A percentile compares a stretch with the other conserved stretches of the same genome.
Evolutionary conservation across 2,329 filamentous ascomycete genomes (phyloP).

Genomic region (Ceratocystis cubensis): DNA sequence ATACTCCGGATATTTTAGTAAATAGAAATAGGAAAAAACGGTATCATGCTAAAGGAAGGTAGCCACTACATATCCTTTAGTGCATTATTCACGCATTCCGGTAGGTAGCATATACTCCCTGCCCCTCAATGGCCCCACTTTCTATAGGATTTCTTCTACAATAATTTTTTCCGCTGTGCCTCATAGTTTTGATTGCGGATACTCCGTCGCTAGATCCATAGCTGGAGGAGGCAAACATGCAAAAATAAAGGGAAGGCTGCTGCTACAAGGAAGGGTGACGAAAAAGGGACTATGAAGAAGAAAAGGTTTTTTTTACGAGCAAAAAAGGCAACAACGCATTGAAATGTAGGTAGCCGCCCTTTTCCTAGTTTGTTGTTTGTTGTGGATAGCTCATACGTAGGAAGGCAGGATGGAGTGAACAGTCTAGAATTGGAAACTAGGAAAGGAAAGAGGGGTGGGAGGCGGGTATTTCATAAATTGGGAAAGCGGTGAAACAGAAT

Average conservation of each 20-base stretch:
- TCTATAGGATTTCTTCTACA: neutral
- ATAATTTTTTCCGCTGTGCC: neutral
- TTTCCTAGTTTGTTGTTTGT: slow-evolving; percentile 7
- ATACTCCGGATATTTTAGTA: neutral
- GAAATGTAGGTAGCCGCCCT: slow-evolving; percentile 8
- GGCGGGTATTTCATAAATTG: slow-evolving; percentile 3
- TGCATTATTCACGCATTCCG: neutral
- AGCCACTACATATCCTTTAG: neutral
- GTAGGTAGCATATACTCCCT: neutral
- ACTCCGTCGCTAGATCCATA: slow-evolving; percentile 13
- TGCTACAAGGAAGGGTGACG: neutral
- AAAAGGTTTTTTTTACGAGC: neutral
- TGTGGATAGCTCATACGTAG: neutral
- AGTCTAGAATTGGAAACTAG: slow-evolving; percentile 17
- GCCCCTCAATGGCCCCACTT: neutral
- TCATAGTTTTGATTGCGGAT: slow-evolving; percentile 12
- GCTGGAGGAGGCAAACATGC: slow-evolving; percentile 9
- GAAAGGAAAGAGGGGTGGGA: slow-evolving; percentile 9
- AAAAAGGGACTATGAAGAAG: neutral
- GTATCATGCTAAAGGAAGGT: neutral
- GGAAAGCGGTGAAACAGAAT: slow-evolving; percentile 17
- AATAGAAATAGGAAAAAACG: neutral
- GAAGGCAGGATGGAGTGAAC: neutral
- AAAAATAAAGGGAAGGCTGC: neutral
- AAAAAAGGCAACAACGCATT: neutral